These are phyloP conservation scores for Cutaneotrichosporon cutaneum DNA, from an alignment of 1,284 basidiomycete species.

Conservation along the genomic window DNA sequence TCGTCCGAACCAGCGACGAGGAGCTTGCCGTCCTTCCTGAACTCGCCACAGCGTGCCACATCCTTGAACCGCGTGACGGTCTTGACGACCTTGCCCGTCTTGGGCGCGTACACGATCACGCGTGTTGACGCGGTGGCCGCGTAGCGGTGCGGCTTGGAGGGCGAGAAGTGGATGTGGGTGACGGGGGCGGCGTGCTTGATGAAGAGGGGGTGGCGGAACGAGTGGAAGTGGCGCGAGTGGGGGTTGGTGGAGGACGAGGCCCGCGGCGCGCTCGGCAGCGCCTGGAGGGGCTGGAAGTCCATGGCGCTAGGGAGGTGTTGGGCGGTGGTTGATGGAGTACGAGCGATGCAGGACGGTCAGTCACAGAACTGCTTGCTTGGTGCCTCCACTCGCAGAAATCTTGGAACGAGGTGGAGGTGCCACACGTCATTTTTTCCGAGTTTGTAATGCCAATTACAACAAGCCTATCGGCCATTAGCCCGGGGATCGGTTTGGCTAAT, in stretches of 20 bases:
- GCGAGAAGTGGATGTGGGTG: conserved; percentile 85
- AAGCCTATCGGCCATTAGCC: not conserved
- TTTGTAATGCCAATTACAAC: not conserved
- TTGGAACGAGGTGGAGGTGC: not conserved
- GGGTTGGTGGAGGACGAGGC: conserved; percentile 45
- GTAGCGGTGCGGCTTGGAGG: conserved; percentile 81
- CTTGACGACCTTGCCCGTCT: conserved; percentile 92
- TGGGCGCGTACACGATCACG: conserved; percentile 92
- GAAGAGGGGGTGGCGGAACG: conserved; percentile 53
- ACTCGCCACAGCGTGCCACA: conserved; percentile 81
- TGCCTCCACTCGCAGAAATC: conserved; percentile 20
- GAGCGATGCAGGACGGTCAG: not conserved
- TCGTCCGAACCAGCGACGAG: conserved; percentile 93
- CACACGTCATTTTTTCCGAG: not conserved
- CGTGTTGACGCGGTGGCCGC: conserved; percentile 92
- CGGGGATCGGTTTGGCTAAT: not conserved
- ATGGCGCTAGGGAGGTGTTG: conserved; percentile 27
- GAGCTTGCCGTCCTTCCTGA: conserved; percentile 89
- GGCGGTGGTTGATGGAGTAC: not conserved
- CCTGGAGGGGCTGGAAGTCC: conserved; percentile 49
- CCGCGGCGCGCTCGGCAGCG: conserved; percentile 47
- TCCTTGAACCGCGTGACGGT: conserved; percentile 97
- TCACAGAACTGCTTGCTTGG: not conserved
- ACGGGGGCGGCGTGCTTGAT: conserved; percentile 93
- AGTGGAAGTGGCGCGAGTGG: conserved; percentile 52